These are phyloP conservation scores for Exophiala sp. DNA, from an alignment of 2,329 filamentous ascomycete genomes.

Conservation along the genomic window DNA sequence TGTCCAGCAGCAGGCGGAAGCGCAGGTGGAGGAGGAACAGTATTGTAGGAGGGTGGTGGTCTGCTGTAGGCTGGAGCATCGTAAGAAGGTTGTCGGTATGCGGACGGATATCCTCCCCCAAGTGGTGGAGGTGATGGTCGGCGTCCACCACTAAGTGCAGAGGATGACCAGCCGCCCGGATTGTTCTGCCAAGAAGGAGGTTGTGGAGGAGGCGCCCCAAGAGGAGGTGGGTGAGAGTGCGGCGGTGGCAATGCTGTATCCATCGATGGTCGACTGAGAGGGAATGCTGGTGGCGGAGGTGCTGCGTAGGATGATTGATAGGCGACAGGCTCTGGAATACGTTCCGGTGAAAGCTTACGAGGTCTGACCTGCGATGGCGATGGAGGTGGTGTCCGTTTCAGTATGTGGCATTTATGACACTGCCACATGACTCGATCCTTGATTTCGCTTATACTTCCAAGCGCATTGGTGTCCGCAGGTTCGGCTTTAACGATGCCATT, in stretches of 20 bases:
- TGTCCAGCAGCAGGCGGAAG: slow-evolving; percentile 19
- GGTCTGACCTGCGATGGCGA: slow-evolving; percentile 28
- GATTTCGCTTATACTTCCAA: slow-evolving; percentile 28
- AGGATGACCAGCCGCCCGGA: slow-evolving; percentile 31
- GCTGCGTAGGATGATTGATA: slow-evolving; percentile 31
- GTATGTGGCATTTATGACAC: slow-evolving; percentile 69
- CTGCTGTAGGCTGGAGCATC: slow-evolving; percentile 14
- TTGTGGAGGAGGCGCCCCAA: slow-evolving; percentile 15
- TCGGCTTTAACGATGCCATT: slow-evolving; percentile 28
- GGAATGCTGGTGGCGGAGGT: slow-evolving; percentile 33
- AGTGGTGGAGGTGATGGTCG: slow-evolving; percentile 33
- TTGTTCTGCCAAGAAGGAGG: slow-evolving; percentile 20
- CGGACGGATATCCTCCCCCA: slow-evolving; percentile 19
- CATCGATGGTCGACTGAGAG: slow-evolving; percentile 9
- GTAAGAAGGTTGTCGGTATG: slow-evolving; percentile 15
- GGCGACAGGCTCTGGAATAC: slow-evolving; percentile 17
- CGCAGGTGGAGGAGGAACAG: slow-evolving; percentile 9
- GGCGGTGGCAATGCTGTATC: slow-evolving; percentile 5
- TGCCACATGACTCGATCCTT: slow-evolving; percentile 52
- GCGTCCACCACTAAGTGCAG: slow-evolving; percentile 48
- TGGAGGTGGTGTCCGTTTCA: slow-evolving; percentile 36
- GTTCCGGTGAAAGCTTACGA: slow-evolving; percentile 33
- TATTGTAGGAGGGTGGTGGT: slow-evolving; percentile 13
- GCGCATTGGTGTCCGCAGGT: slow-evolving; percentile 26
- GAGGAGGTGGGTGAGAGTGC: slow-evolving; percentile 16